Conservation (phyloP, 306 rosid species). For the Medicago ruthenica region DNA sequence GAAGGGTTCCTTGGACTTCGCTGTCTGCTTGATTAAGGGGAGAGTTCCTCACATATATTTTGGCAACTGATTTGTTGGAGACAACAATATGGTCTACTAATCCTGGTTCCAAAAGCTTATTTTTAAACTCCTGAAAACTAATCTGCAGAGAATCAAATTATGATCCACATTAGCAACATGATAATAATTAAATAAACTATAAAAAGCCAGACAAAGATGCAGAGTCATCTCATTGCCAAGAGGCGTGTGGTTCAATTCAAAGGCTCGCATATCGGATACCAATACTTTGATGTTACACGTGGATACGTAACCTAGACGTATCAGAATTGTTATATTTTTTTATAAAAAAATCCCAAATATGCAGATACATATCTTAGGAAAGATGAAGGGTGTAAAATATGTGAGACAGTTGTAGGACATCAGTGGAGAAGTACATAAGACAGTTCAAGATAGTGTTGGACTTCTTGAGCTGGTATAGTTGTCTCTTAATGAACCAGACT, state of each 20-base stretch:
- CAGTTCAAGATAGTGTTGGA: background rate
- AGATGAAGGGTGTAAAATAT: background rate
- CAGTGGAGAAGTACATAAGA: background rate
- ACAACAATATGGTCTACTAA: conserved; percentile 89
- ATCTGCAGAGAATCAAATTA: conserved; percentile 66
- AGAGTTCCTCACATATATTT: conserved; percentile 77
- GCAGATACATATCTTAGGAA: background rate
- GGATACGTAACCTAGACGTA: background rate
- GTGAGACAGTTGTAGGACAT: background rate
- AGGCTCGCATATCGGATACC: background rate
- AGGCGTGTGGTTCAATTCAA: conserved; percentile 16
- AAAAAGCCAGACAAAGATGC: conserved; percentile 27
- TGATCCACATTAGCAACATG: conserved; percentile 25
- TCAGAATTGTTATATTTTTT: background rate
- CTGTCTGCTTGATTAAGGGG: conserved; percentile 61
- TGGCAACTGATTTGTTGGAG: conserved; percentile 90
- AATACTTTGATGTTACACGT: background rate
- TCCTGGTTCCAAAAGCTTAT: conserved; percentile 93
- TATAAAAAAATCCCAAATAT: background rate
- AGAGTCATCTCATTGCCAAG: conserved; percentile 16
- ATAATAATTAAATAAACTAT: conserved; percentile 29
- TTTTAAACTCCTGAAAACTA: conserved; percentile 95
- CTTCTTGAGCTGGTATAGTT: background rate
- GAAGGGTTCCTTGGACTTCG: conserved; percentile 69
- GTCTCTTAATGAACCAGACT: background rate